Evolutionary conservation across 2,329 filamentous ascomycete genomes (phyloP).

Genomic region (Cryphonectria nitschkei): DNA sequence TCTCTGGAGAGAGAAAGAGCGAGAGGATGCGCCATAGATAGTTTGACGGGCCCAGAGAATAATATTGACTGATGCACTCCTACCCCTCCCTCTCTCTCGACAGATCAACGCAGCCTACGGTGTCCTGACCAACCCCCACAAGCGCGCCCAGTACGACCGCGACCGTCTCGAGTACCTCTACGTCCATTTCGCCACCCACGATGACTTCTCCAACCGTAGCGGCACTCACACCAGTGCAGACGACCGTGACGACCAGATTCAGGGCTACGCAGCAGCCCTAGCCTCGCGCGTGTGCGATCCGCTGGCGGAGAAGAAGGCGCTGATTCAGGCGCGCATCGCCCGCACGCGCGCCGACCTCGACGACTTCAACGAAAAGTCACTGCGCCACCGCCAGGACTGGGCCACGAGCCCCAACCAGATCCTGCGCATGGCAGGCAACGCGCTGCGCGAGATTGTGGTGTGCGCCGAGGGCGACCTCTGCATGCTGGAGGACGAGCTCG

Average conservation of each 20-base stretch:
- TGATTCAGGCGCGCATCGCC: slow-evolving; percentile 11
- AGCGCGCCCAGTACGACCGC: slow-evolving; percentile 28
- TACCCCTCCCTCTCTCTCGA: too few relatives aligned
- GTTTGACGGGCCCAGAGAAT: too few relatives aligned
- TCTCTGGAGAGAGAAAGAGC: too few relatives aligned
- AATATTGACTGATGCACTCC: not conserved
- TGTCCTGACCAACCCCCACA: slow-evolving; percentile 20
- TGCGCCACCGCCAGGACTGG: slow-evolving; percentile 24
- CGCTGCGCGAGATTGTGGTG: slow-evolving; percentile 24
- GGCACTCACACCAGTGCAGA: not conserved
- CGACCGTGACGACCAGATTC: slow-evolving; percentile 23
- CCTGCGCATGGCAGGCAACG: slow-evolving; percentile 25
- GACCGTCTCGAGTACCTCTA: slow-evolving; percentile 27
- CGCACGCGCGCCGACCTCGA: slow-evolving; percentile 21
- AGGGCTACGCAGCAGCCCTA: slow-evolving; percentile 21
- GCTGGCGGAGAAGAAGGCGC: slow-evolving; percentile 20
- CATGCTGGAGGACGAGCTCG: slow-evolving; percentile 27
- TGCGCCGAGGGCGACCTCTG: slow-evolving; percentile 22
- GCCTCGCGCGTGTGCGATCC: slow-evolving; percentile 20
- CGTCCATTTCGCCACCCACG: slow-evolving; percentile 15
- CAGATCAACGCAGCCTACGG: slow-evolving; percentile 24
- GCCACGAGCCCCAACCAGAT: slow-evolving; percentile 22
- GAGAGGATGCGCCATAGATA: too few relatives aligned
- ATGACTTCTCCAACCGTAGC: slow-evolving; percentile 8
- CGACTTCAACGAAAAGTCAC: slow-evolving; percentile 22